Percentiles rank a stretch among this genome's conserved stretches.
These are phyloP conservation scores for Yamadazyma insecticola DNA, from an alignment of 805 yeast genomes.

Conservation along the genomic window DNA sequence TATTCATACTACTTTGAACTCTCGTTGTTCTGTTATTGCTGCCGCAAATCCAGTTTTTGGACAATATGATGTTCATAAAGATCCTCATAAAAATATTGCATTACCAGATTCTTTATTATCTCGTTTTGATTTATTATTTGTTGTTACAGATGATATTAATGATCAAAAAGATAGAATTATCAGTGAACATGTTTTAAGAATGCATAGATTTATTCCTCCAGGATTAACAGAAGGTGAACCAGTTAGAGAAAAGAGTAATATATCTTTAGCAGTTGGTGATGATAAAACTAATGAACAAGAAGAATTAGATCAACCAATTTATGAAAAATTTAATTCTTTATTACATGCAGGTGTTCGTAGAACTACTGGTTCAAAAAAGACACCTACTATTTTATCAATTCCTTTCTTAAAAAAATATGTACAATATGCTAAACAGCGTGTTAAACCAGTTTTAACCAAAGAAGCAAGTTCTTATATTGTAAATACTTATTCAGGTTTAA, in stretches of 20 bases:
- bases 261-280: conserved; percentile 80
- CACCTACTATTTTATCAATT: conserved; percentile 51
- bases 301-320: conserved; percentile 56
- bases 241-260: conserved; percentile 66
- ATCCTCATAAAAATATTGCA: conserved; percentile 95
- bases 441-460: conserved; percentile 73
- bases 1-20: conserved; percentile 92
- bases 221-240: conserved; percentile 94
- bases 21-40: conserved; percentile 94
- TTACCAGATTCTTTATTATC: conserved; percentile 93
- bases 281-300: conserved; percentile 41
- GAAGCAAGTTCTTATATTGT: conserved; percentile 80
- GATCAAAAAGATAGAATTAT: conserved; percentile 80
- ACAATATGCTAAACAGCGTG: conserved; percentile 88
- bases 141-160: conserved; percentile 92
- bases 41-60: conserved; percentile 98
- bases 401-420: conserved; percentile 87
- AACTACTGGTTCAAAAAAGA: conserved; percentile 17
- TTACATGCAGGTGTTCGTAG: conserved; percentile 75
- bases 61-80: conserved; percentile 91
- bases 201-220: conserved; percentile 85
- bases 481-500: conserved; percentile 68
- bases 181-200: conserved; percentile 90
- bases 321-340: conserved; percentile 76
- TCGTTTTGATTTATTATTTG: conserved; percentile 92